Evolutionary conservation across 2,329 filamentous ascomycete species (phyloP), one percentile per base, ranked within the genome.

Genomic region (Acrocalymma vagum): DNA sequence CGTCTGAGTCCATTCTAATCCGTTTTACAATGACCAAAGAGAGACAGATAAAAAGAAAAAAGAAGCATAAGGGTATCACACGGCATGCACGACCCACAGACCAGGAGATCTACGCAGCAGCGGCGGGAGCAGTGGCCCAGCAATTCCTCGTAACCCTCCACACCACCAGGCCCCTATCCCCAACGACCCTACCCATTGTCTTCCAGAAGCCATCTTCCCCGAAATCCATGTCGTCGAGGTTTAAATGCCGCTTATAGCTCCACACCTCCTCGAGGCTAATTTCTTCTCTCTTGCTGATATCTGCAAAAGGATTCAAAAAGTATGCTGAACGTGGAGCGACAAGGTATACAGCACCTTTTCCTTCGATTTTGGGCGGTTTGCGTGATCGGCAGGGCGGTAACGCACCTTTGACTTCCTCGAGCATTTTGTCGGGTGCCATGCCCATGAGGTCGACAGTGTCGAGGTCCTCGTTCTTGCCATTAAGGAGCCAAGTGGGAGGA

Each of bases 201-300:
- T 80, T 76, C 85, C 83, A 86, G 34, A 92, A 75, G 5, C 88
- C 88, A 55, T 92, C 88, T 45, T 88, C 84, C 2, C 75, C 86
- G 74, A 89, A 90, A 62, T 92, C 87, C 62, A 93, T 74, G 69
- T 93, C 88, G 66, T 93, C 88, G 27, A 93, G 72, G 58, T 90
- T 91, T 22, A 93, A 69, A 67, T 93, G 88, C 39, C 78, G 76
- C 30, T 70, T 72, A 57, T 88, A 78, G 44, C 79, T 78, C 86
- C 87, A 92, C 3, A 89, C 80, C 63, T 89, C 81, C 43, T 84
- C 77, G 55, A 92, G 86, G 21, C 78, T 72, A 35, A 90, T 58
- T 1, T 82, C 81, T 16, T 57, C 39, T 15, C 29, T 38, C 7
- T 38, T 30, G 5, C 31, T 33, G 1, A 38, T 29, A 11, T 60